phyloP scores from a whole-genome alignment of 208 protist genomes.

The Blastocrithidia nonstop region DNA sequence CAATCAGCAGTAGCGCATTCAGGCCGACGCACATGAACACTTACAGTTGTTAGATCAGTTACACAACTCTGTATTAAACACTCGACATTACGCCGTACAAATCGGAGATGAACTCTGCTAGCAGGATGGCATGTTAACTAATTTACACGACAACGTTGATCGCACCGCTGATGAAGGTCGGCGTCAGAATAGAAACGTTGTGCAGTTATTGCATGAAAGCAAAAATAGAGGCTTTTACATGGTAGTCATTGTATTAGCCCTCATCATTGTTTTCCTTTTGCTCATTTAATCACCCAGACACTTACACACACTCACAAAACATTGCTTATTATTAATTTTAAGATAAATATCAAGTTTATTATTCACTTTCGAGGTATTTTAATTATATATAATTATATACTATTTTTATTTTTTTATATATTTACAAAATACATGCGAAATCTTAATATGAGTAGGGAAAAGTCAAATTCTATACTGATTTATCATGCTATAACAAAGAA shows the following conservation, averaged over 20 bases:
- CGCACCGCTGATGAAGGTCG: constrained; percentile 50
- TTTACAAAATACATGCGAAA: no score
- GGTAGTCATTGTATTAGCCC: constrained; percentile 33
- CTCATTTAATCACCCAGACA: constrained; percentile 15
- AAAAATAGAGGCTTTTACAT: constrained; percentile 59
- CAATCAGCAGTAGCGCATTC: no score
- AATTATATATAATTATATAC: neutral
- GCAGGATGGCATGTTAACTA: constrained; percentile 62
- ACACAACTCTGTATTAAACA: constrained; percentile 72
- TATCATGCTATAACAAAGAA: no score
- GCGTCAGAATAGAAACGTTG: constrained; percentile 61
- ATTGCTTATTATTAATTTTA: neutral
- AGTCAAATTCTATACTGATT: no score
- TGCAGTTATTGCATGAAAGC: constrained; percentile 49
- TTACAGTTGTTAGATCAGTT: constrained; percentile 70
- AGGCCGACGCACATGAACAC: constrained; percentile 27
- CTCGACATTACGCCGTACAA: constrained; percentile 50
- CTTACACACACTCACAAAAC: constrained; percentile 5
- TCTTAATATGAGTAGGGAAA: no score
- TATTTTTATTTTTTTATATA: no score
- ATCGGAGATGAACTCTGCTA: constrained; percentile 59
- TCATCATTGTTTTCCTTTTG: constrained; percentile 56
- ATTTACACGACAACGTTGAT: constrained; percentile 33
- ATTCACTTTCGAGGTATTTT: neutral
- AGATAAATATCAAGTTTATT: neutral